Percentiles rank a stretch among this genome's conserved stretches.
These are phyloP conservation scores for Neonectria neomacrospora DNA, from an alignment of 2,329 filamentous ascomycete species.

Conservation along the genomic window DNA sequence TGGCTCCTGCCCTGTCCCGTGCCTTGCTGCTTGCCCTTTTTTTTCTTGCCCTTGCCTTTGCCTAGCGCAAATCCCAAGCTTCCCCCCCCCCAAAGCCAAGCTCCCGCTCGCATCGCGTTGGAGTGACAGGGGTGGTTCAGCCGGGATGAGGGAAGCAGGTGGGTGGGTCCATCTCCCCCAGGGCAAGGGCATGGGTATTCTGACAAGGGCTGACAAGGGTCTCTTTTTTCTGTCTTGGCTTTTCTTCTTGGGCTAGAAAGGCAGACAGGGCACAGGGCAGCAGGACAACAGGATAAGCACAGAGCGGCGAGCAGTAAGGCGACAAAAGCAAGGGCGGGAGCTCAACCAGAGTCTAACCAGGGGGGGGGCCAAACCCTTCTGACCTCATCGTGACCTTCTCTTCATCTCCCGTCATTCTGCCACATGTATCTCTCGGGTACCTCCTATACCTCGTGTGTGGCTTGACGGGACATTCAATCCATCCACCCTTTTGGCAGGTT, in stretches of 20 bases:
- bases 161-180: background rate
- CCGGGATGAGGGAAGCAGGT: constrained; percentile 8
- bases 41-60: constrained; percentile 5
- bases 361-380: background rate
- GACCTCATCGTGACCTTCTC: background rate
- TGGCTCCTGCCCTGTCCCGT: constrained; percentile 18
- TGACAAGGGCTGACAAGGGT: background rate
- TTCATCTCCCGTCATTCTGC: background rate
- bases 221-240: background rate
- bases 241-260: background rate
- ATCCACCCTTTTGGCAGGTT: background rate
- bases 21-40: constrained; percentile 2
- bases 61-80: constrained; percentile 28
- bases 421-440: background rate
- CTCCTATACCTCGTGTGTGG: background rate
- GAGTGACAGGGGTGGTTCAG: constrained; percentile 22
- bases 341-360: background rate
- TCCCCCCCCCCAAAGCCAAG: constrained; percentile 15
- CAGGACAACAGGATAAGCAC: background rate
- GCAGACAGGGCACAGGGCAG: background rate
- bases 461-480: background rate
- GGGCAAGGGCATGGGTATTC: background rate
- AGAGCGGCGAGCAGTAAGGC: no score
- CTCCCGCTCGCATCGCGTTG: constrained; percentile 25
- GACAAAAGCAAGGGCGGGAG: background rate